Evolutionary conservation across 2,329 filamentous ascomycete genomes (phyloP), one percentile per base, ranked within the genome.

Genomic region (Scortechinia acanthostroma): DNA sequence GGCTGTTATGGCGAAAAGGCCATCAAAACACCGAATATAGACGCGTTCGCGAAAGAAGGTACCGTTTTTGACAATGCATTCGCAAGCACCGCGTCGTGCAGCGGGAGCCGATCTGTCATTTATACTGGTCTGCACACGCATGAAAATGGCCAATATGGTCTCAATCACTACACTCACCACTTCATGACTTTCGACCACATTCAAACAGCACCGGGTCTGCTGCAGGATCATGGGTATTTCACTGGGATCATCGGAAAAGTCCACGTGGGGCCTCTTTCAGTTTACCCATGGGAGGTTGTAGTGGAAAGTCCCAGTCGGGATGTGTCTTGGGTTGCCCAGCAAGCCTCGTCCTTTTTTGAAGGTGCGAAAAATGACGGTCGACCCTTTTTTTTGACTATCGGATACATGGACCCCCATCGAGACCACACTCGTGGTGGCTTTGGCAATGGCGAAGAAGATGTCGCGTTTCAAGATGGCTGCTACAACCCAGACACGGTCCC

Each of bases 91-190:
- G 70, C 71, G 0, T 74, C 69, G 0, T 74, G 71, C 53, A 71
- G 66, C 45, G 65, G 62, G 22, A 71, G 65, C 49, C 62, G 69
- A 4, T 66, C 68, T 0, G 63, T 65, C 15, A 64, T 74, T 17
- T 74, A 73, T 51, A 73, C 69, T 0, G 70, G 71, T 3, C 56
- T 71, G 0, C 70, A 74, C 45, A 71, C 68, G 0, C 69, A 70
- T 45, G 53, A 74, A 45, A 73, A 68, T 43, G 70, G 70, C 1
- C 63, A 69, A 47, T 73, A 73, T 43, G 71, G 70, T 1, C 60
- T 73, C 3, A 55, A 58, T 4, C 54, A 55, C 20, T 55, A 58
- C 6, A 49, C 52, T 37, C 59, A 64, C 47, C 65, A 70, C 47
- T 74, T 75, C 43, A 53, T 59, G 48, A 73, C 66, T 0, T 67